A percentile compares a stretch with the other conserved stretches of the same genome.
Evolutionary conservation across 441 rosid species (phyloP).

Genomic region (Adansonia gregorii): DNA sequence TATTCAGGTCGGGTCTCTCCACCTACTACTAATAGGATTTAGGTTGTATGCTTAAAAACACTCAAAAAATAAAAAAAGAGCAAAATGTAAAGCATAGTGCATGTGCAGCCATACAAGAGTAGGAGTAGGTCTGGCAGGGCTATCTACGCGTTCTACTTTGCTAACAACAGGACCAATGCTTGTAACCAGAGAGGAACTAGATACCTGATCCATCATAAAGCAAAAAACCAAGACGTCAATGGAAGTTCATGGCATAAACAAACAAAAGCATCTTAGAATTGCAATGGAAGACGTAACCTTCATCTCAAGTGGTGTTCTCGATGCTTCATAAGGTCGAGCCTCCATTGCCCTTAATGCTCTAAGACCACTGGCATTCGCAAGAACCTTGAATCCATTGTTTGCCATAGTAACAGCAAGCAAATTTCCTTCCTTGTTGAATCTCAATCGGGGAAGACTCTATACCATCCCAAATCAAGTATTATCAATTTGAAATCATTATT

Average conservation of each 20-base stretch:
- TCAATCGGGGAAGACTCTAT: constrained; percentile 52
- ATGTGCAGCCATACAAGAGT: constrained; percentile 48
- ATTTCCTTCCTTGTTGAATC: constrained; percentile 56
- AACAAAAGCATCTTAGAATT: neutral
- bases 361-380: constrained; percentile 45
- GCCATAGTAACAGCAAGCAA: constrained; percentile 51
- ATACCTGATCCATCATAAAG: constrained; percentile 41
- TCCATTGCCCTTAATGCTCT: constrained; percentile 40
- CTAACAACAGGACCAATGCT: constrained; percentile 50
- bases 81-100: constrained; percentile 9
- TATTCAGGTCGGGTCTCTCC: neutral
- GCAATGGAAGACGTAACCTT: constrained; percentile 43
- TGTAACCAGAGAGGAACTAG: constrained; percentile 45
- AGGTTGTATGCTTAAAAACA: neutral
- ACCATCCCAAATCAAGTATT: constrained; percentile 27
- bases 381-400: constrained; percentile 51
- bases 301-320: constrained; percentile 47
- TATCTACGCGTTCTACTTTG: constrained; percentile 56
- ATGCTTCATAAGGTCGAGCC: constrained; percentile 39
- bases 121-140: constrained; percentile 58
- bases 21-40: neutral
- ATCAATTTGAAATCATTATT: constrained; percentile 18
- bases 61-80: neutral
- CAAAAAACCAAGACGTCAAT: constrained; percentile 22
- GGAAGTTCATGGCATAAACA: constrained; percentile 14